Evolutionary conservation across 1,284 basidiomycete genomes (phyloP).

Genomic region (Fomitiporia mediterranea): DNA sequence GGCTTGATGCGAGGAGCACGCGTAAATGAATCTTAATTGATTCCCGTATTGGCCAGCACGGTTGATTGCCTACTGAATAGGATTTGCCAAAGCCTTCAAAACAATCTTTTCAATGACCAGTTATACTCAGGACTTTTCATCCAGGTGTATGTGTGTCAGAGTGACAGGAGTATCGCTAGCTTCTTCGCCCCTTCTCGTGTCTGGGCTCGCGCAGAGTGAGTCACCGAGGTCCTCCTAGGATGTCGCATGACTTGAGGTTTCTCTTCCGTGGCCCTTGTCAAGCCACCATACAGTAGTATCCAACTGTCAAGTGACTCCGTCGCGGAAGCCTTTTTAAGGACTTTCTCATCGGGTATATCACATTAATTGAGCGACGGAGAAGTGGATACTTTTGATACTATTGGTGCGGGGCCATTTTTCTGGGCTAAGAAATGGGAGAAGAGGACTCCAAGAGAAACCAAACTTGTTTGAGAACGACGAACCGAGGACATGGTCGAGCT

Average conservation of each 20-base stretch:
- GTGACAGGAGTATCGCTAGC: not conserved
- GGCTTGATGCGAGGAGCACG: not conserved
- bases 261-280: not conserved
- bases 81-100: not conserved
- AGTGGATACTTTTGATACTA: not conserved
- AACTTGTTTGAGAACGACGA: not conserved
- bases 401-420: not conserved
- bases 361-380: not conserved
- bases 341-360: not conserved
- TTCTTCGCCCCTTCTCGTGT: not conserved
- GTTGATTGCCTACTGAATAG: not conserved
- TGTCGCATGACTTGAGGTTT: not conserved
- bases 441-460: not conserved
- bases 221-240: not conserved
- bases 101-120: not conserved
- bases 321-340: not conserved
- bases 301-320: not conserved
- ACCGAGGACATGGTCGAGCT: not conserved
- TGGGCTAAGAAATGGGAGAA: not conserved
- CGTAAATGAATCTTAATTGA: not conserved
- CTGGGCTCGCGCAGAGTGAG: not conserved
- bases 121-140: not conserved
- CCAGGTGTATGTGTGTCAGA: not conserved
- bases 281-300: too few species aligned
- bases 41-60: not conserved